A percentile compares a stretch with the other conserved stretches of the same genome.
Conservation (phyloP, 2,329 filamentous ascomycete genomes). For the Fonsecaea nubica region DNA sequence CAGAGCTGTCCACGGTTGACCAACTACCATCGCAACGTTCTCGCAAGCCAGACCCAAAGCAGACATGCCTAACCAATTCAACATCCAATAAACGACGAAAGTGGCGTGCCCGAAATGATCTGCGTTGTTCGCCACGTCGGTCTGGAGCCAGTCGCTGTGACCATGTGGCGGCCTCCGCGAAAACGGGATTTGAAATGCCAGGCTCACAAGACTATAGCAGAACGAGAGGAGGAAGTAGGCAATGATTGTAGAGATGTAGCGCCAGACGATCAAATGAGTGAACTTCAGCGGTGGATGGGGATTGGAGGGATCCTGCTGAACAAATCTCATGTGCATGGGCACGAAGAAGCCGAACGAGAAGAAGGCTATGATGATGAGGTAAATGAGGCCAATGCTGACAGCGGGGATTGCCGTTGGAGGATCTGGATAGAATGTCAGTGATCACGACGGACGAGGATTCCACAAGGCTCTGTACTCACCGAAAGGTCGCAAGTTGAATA, state of each 20-base stretch:
- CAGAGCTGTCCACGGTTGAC: conserved; percentile 63
- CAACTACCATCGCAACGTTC: conserved; percentile 69
- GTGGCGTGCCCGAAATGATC: conserved; percentile 63
- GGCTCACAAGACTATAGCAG: conserved; percentile 67
- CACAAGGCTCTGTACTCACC: conserved; percentile 27
- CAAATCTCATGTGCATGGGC: conserved; percentile 66
- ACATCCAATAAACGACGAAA: conserved; percentile 68
- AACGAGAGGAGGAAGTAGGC: conserved; percentile 69
- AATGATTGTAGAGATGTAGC: conserved; percentile 61
- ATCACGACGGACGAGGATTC: background rate
- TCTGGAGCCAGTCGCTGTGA: background rate
- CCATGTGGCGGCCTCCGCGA: conserved; percentile 52
- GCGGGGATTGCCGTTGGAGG: conserved; percentile 63
- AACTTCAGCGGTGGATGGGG: conserved; percentile 62
- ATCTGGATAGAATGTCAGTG: background rate
- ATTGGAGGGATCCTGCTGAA: conserved; percentile 46
- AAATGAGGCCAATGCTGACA: conserved; percentile 68
- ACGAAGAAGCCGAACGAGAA: conserved; percentile 71
- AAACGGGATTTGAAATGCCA: conserved; percentile 70
- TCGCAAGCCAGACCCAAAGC: conserved; percentile 69
- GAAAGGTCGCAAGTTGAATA: conserved; percentile 67
- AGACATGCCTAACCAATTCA: conserved; percentile 68
- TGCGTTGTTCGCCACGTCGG: conserved; percentile 49
- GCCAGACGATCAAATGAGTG: conserved; percentile 49
- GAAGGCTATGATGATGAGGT: conserved; percentile 71